Percentiles rank a stretch among this genome's conserved stretches.
Evolutionary conservation across 1,284 basidiomycete species (phyloP).

Genomic region (Tilletia indica): DNA sequence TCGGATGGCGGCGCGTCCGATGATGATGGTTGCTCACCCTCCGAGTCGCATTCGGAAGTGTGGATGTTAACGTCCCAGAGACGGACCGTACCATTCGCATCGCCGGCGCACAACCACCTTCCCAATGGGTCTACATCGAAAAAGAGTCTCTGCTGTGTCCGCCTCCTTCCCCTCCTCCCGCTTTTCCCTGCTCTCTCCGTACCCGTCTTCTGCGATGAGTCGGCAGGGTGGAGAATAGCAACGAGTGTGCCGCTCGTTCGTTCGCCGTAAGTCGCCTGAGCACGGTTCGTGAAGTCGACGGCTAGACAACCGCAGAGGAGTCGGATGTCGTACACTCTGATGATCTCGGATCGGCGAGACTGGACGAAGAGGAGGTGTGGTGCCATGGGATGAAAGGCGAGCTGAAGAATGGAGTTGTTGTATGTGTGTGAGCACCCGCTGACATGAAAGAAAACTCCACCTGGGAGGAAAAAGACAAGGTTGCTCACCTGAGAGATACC

Average conservation of each 20-base stretch:
- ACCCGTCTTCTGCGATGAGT: background rate
- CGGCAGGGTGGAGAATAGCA: slow-evolving; percentile 23
- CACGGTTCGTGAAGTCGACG: slow-evolving; percentile 28
- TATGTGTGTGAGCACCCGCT: too few species aligned
- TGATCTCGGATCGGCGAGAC: slow-evolving; percentile 30
- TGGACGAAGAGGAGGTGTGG: slow-evolving; percentile 40
- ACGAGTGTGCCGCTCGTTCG: slow-evolving; percentile 26
- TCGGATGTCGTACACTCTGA: slow-evolving; percentile 39
- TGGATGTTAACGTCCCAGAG: slow-evolving; percentile 29
- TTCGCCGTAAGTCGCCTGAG: slow-evolving; percentile 15
- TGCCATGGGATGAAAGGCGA: slow-evolving; percentile 39
- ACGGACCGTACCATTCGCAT: slow-evolving; percentile 27
- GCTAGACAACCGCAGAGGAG: slow-evolving; percentile 32
- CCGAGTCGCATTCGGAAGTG: too few species aligned
- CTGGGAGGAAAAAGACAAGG: background rate
- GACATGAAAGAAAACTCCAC: too few species aligned
- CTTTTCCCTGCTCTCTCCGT: slow-evolving; percentile 17
- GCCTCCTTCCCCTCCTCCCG: background rate
- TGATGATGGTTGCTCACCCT: slow-evolving; percentile 21
- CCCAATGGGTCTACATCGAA: slow-evolving; percentile 46
- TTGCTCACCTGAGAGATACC: slow-evolving; percentile 34
- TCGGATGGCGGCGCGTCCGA: background rate
- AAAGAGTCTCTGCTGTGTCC: slow-evolving; percentile 35
- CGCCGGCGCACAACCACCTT: slow-evolving; percentile 35
- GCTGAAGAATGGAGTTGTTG: slow-evolving; percentile 17